Conservation (phyloP, 129 eudicot species). For the Oenanthe sinensis region DNA sequence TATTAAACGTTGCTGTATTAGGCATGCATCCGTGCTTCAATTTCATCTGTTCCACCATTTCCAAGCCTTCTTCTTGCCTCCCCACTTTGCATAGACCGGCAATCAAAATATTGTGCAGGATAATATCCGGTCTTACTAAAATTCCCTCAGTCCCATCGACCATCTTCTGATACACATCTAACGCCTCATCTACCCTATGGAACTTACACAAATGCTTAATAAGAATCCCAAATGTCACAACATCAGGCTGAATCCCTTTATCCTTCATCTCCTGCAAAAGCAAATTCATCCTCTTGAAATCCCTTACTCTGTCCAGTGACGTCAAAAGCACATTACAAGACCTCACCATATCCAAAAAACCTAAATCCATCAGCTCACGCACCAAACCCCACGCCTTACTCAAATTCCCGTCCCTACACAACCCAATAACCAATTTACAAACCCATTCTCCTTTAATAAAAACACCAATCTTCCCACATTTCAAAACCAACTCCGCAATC, state of each 20-base stretch:
- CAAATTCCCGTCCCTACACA: constrained; percentile 34
- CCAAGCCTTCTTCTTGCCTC: constrained; percentile 56
- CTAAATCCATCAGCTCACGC: constrained; percentile 42
- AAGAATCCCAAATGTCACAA: constrained; percentile 53
- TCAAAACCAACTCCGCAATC: constrained; percentile 28
- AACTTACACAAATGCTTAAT: constrained; percentile 57
- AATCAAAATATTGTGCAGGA: constrained; percentile 63
- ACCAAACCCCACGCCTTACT: constrained; percentile 53
- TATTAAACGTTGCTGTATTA: constrained; percentile 53
- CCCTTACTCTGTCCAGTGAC: constrained; percentile 31
- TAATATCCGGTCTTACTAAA: constrained; percentile 47
- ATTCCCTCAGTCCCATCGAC: constrained; percentile 41
- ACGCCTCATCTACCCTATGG: constrained; percentile 53
- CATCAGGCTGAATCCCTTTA: constrained; percentile 41
- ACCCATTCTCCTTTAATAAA: constrained; percentile 29
- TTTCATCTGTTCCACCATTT: constrained; percentile 52
- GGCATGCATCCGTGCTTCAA: constrained; percentile 40
- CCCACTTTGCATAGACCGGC: constrained; percentile 85
- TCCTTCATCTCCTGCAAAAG: constrained; percentile 62
- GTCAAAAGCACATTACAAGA: constrained; percentile 58
- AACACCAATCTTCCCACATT: constrained; percentile 39
- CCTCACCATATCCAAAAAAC: constrained; percentile 26
- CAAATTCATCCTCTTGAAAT: constrained; percentile 38
- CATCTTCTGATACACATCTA: constrained; percentile 59
- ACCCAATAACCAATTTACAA: constrained; percentile 31